A percentile compares a stretch with the other conserved stretches of the same genome.
These are phyloP conservation scores for Vigna angularis DNA, from an alignment of 306 rosid species.

Conservation along the genomic window DNA sequence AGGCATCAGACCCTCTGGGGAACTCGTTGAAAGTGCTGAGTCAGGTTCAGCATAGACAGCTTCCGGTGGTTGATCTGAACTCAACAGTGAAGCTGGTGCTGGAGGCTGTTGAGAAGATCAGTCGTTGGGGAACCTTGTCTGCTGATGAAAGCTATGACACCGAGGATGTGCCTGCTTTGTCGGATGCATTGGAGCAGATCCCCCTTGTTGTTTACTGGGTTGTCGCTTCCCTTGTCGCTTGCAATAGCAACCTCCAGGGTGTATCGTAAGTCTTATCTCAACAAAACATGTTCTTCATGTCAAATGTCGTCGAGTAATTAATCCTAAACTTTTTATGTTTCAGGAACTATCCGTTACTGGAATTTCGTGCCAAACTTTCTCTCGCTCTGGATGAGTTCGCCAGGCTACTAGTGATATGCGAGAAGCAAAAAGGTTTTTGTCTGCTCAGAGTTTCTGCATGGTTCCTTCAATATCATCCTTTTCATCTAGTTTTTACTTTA, in stretches of 20 bases:
- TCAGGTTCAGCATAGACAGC: slow-evolving; percentile 11
- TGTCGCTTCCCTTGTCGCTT: slow-evolving; percentile 26
- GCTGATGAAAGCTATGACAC: slow-evolving; percentile 1
- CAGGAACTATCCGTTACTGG: neutral
- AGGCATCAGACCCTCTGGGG: slow-evolving; percentile 10
- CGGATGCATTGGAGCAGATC: slow-evolving; percentile 21
- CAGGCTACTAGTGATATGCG: neutral
- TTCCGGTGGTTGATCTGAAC: neutral
- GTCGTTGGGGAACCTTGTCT: slow-evolving; percentile 43
- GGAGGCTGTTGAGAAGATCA: slow-evolving; percentile 48
- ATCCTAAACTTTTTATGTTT: neutral
- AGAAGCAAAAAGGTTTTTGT: slow-evolving; percentile 18
- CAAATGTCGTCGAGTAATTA: neutral
- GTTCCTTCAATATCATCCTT: neutral
- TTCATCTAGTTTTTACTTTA: neutral
- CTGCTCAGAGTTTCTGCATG: neutral
- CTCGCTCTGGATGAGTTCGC: neutral
- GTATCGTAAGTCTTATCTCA: neutral
- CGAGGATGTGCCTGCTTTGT: slow-evolving; percentile 18
- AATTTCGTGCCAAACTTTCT: slow-evolving; percentile 18
- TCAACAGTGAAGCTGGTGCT: neutral
- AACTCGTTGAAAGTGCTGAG: slow-evolving; percentile 24
- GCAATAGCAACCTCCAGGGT: neutral
- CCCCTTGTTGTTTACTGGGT: slow-evolving; percentile 36
- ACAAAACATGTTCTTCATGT: neutral